phyloP scores from a whole-genome alignment of 208 protist species.

The Leishmania amazonensis region DNA sequence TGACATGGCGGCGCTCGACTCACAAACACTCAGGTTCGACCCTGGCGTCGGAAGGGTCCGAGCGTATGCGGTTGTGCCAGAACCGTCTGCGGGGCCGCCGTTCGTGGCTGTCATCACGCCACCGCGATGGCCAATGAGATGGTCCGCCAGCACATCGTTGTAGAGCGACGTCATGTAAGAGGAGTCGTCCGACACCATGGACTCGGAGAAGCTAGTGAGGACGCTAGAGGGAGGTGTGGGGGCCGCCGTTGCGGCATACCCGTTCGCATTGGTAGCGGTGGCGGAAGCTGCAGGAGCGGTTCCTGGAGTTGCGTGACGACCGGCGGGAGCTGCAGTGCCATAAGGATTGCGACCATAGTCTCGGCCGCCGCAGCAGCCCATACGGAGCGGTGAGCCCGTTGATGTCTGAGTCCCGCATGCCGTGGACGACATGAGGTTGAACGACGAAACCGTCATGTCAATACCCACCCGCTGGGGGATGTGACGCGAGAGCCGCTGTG shows the following conservation, averaged over 20 bases:
- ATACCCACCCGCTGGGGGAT: slow-evolving; percentile 84
- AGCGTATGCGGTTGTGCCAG: background rate
- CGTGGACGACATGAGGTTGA: slow-evolving; percentile 50
- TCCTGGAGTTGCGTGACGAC: slow-evolving; percentile 1
- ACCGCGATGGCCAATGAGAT: slow-evolving; percentile 45
- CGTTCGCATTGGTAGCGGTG: background rate
- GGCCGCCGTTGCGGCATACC: background rate
- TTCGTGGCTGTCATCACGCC: background rate
- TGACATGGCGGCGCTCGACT: background rate
- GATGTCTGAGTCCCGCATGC: slow-evolving; percentile 6
- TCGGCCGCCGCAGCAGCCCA: background rate
- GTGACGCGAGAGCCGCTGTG: slow-evolving; percentile 76
- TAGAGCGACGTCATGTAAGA: slow-evolving; percentile 84
- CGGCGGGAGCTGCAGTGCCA: background rate
- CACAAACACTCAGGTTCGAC: background rate
- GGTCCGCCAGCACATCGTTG: slow-evolving; percentile 82
- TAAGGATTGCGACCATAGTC: background rate
- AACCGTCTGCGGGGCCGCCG: slow-evolving; percentile 2
- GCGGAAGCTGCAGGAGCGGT: background rate
- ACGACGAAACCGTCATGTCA: slow-evolving; percentile 79
- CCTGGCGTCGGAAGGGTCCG: slow-evolving; percentile 5
- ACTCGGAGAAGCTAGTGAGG: slow-evolving; percentile 70
- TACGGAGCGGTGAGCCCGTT: slow-evolving; percentile 9
- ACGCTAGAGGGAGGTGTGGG: slow-evolving; percentile 44
- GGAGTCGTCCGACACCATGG: slow-evolving; percentile 83